A percentile compares a stretch with the other conserved stretches of the same genome.
These are phyloP conservation scores for Polyplosphaeria fusca DNA, from an alignment of 495 filamentous ascomycete species.

Conservation along the genomic window DNA sequence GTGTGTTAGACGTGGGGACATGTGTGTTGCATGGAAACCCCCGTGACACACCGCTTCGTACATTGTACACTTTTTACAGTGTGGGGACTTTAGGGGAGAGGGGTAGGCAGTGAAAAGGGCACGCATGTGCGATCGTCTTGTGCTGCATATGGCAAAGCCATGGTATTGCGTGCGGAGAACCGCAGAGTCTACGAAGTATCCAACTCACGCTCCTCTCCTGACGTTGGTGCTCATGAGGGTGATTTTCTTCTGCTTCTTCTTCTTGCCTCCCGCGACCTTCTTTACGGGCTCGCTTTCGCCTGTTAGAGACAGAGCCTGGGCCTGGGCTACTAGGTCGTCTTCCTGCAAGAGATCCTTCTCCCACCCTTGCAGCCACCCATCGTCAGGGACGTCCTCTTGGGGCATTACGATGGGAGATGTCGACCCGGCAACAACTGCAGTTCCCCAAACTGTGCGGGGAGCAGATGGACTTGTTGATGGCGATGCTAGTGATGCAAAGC, in stretches of 20 bases:
- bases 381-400: slow-evolving; percentile 49
- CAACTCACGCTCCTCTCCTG: slow-evolving; percentile 63
- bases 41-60: too few relatives aligned
- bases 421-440: slow-evolving; percentile 54
- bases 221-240: slow-evolving; percentile 88
- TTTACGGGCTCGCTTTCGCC: slow-evolving; percentile 31
- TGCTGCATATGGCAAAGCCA: too few relatives aligned
- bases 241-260: slow-evolving; percentile 92
- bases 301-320: slow-evolving; percentile 41
- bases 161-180: too few relatives aligned
- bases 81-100: too few relatives aligned
- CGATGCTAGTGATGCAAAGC: slow-evolving; percentile 62
- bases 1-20: slow-evolving; percentile 37
- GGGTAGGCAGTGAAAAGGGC: too few relatives aligned
- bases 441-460: slow-evolving; percentile 83
- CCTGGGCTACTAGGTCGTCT: slow-evolving; percentile 45
- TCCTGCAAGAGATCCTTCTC: slow-evolving; percentile 62
- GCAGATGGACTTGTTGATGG: slow-evolving; percentile 76
- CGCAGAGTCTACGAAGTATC: too few relatives aligned
- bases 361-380: slow-evolving; percentile 83
- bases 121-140: too few relatives aligned
- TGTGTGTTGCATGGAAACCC: not conserved
- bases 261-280: slow-evolving; percentile 49
- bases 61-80: too few relatives aligned
- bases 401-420: slow-evolving; percentile 29